A percentile compares a stretch with the other conserved stretches of the same genome.
phyloP scores from a whole-genome alignment of 352 stramenopile genomes.

The Phytopythium helicoides region DNA sequence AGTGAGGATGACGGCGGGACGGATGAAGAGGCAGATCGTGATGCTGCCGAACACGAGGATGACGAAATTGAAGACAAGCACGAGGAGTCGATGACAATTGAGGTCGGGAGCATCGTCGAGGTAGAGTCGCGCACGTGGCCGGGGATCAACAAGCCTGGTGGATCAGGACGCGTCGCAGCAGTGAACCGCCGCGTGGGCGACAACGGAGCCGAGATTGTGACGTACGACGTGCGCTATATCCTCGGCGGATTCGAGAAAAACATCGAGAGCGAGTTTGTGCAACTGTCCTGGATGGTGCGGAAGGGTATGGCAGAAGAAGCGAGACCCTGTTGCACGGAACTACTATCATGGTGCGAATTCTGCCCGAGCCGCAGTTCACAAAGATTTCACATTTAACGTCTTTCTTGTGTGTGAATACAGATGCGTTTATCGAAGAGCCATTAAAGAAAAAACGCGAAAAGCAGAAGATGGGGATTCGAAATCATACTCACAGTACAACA shows the following conservation, averaged over 20 bases:
- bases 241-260: conserved; percentile 73
- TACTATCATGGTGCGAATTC: conserved; percentile 60
- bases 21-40: conserved; percentile 4
- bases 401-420: background rate
- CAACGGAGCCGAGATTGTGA: conserved; percentile 27
- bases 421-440: conserved; percentile 3
- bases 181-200: conserved; percentile 32
- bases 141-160: conserved; percentile 85
- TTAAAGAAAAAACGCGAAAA: conserved; percentile 1
- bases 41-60: conserved; percentile 3
- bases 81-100: conserved; percentile 2
- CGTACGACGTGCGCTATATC: conserved; percentile 85
- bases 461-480: background rate
- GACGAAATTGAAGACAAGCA: background rate
- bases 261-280: conserved; percentile 66
- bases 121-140: conserved; percentile 81
- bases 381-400: background rate
- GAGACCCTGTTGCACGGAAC: conserved; percentile 35
- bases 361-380: background rate
- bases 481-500: background rate
- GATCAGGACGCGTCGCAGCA: conserved; percentile 50
- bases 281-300: conserved; percentile 44
- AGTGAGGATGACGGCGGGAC: too few species aligned
- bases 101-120: conserved; percentile 43
- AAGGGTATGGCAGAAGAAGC: conserved; percentile 25